Base-by-base conservation (phyloP, 345 rosid species). In the Acer saccharum region DNA sequence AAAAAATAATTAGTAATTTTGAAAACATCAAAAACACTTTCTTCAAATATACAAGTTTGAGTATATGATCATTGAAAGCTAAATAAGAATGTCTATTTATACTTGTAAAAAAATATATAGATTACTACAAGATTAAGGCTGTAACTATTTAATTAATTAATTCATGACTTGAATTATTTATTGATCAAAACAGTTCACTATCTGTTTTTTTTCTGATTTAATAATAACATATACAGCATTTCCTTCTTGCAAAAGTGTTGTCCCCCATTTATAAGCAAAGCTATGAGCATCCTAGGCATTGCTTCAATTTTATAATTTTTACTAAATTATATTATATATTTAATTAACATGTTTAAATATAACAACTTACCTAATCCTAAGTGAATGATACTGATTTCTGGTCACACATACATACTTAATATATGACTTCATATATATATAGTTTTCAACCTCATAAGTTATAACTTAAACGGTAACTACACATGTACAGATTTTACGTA, bases 231-330 rank as follows among this genome's bases (percentile, higher is more conserved):
- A 21, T 20, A 65, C 4, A 44, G 27, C 23, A 23, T 14, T 82
- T 70, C 43, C 77, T 78, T 69, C 39, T 43, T 74, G 13, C 66
- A 17, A 52, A 54, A 77, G 29, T 54, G 52, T 46, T 20, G 70
- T 41, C 77, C 80, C 82, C 73, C 72, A 76, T 76, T 79, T 66
- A 50, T 63, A 39, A 76, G 80, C 81, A 77, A 6, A 65, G 35
- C 41, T 63, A 10, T 50, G 70, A 77, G 86, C 71, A 83, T 83
- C 83, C 86, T 21, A 83, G 83, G 81, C 86, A 69, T 2, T 55
- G 65, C 67, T 69, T 17, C 48, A 48, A 27, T 68, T 54, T 44
- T 55, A 76, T 72, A 69, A 63, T 35, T 70, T 27, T 32, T 4
- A 32, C 39, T 32, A 6, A 21, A 61, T 20, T 4, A 7, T 0